Evolutionary conservation across 305 asterid species (phyloP).

Genomic region (Euphrasia arctica): DNA sequence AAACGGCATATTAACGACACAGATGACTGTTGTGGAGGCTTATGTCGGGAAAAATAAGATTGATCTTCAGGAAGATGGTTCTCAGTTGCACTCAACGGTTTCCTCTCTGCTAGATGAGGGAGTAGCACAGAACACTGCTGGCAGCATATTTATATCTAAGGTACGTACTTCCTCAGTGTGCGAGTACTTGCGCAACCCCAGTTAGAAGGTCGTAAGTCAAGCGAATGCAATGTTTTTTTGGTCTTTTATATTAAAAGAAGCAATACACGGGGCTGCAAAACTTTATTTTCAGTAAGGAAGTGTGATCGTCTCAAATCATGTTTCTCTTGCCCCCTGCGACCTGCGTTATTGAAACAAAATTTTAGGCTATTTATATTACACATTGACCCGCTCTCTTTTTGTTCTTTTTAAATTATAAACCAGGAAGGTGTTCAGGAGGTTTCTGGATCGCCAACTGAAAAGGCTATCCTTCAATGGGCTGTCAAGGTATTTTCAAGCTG

Average conservation of each 20-base stretch:
- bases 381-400: conserved; percentile 8
- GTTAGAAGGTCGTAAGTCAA: neutral
- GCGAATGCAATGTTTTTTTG: conserved; percentile 12
- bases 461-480: conserved; percentile 93
- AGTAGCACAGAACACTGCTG: conserved; percentile 79
- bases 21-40: conserved; percentile 97
- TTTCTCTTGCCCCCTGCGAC: neutral
- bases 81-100: conserved; percentile 49
- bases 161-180: conserved; percentile 34
- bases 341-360: conserved; percentile 1
- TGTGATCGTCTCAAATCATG: conserved; percentile 3
- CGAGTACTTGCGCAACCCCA: conserved; percentile 5
- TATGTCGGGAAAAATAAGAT: conserved; percentile 60
- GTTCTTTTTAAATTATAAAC: neutral
- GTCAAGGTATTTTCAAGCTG: conserved; percentile 53
- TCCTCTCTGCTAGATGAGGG: conserved; percentile 85
- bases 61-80: conserved; percentile 70
- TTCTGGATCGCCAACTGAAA: conserved; percentile 98
- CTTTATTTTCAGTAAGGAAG: conserved; percentile 15
- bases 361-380: conserved; percentile 16
- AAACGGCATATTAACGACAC: conserved; percentile 21
- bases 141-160: conserved; percentile 83
- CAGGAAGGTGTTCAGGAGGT: conserved; percentile 74
- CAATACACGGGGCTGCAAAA: conserved; percentile 13
- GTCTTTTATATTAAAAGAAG: conserved; percentile 9